Base-by-base conservation (phyloP, 257 asterid genomes). In the Penstemon newberryi region DNA sequence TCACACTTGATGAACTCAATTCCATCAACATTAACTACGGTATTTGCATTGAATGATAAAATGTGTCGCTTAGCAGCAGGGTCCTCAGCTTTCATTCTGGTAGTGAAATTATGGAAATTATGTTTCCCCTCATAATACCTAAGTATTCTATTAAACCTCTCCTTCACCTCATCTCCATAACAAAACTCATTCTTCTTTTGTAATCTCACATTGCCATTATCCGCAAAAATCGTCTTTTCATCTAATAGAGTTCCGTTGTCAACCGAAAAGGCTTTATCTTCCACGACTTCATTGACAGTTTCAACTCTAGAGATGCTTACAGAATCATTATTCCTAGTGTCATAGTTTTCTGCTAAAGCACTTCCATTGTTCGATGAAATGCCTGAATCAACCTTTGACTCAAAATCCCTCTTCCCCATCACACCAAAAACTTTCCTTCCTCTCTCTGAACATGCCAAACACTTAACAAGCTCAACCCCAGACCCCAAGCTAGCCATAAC, bases 1-100 rank as follows among this genome's bases (percentile, higher is more conserved):
- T 87, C 97, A 63, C 97, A 94, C 84, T 89, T 91, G 62, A 94
- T 84, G 73, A 94, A 91, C 38, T 91, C 93, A n/a, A 89, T 84
- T 3, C 97, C 96, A 37, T 81, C 91, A 15, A 91, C 79, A 46
- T 53, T 74, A 33, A 91, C 74, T 0, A 80, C 49, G 1, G 95
- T 74, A 25, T 89, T 76, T 2, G 97, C 99, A 5, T 74, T 72
- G 58, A 94, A 89, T 4, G 93, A 91, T 39, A 94, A 45, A 18
- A 94, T 88, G 73, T 81, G 89, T 56, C 99, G 76, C 62, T 69
- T 74, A 5, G 99, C 97, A 72, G 99, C 67, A 19, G 99, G 99
- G 61, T 94, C 99, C 73, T 91, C 96, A 0, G 99, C 96, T 82
- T 89, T 94, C 0, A 91, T 91, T 69, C 99, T 80, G 0, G 96